Evolutionary conservation across 352 stramenopile genomes (phyloP).

Genomic region (Lagenidium sp.): DNA sequence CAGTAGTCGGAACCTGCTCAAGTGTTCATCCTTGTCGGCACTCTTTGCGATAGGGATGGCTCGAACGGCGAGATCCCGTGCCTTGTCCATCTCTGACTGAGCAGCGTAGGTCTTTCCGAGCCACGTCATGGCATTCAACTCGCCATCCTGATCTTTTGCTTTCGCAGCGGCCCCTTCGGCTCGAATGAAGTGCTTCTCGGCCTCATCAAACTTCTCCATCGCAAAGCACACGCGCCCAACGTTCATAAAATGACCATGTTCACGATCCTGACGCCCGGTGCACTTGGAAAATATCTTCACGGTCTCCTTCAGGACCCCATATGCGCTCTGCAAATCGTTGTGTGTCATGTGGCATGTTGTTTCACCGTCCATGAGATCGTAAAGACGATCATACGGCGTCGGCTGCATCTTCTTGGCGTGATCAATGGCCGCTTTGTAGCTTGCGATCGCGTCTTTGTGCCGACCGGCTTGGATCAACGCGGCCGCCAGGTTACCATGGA

Average conservation of each 20-base stretch:
- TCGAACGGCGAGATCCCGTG: constrained; percentile 5
- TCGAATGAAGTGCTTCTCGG: constrained; percentile 29
- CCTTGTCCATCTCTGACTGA: constrained; percentile 14
- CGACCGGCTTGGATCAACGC: constrained; percentile 45
- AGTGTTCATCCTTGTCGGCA: too few species aligned
- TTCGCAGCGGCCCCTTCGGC: constrained; percentile 21
- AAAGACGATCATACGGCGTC: constrained; percentile 35
- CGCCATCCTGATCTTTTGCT: constrained; percentile 28
- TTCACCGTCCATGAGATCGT: constrained; percentile 46
- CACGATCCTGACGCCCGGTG: constrained; percentile 25
- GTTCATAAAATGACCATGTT: constrained; percentile 44
- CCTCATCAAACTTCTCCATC: constrained; percentile 34
- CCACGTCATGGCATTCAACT: constrained; percentile 37
- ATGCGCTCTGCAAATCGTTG: constrained; percentile 39
- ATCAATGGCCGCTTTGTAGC: constrained; percentile 50
- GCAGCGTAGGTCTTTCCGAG: constrained; percentile 39
- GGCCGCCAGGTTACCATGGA: constrained; percentile 56
- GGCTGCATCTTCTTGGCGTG: constrained; percentile 14
- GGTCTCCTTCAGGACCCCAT: constrained; percentile 43
- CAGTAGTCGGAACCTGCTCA: too few species aligned
- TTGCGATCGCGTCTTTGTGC: constrained; percentile 45
- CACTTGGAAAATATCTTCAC: constrained; percentile 34
- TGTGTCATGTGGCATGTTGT: constrained; percentile 43
- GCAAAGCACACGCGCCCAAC: constrained; percentile 46
- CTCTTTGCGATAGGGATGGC: too few species aligned